Base-by-base conservation (phyloP, 805 yeast genomes). In the Sugiyamaella marilandica region DNA sequence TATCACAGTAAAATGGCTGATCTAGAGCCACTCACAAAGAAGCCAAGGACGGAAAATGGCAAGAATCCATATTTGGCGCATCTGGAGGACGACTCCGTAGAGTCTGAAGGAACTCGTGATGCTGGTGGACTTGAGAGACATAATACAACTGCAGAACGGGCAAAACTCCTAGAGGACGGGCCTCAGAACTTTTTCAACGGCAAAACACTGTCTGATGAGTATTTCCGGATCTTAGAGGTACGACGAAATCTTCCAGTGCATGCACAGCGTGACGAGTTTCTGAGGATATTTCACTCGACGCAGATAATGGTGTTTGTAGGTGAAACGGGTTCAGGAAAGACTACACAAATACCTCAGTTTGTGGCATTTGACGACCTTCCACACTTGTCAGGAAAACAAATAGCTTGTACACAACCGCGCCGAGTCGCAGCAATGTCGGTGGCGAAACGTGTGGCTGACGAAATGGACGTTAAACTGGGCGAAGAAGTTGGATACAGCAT, bases 361-460 rank as follows among this genome's bases (percentile, higher is more conserved):
- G 97, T 92, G 19, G 73, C 84, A 47, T 89, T 81, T 63, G 97
- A 94, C 67, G 98, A 91, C 62, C 79, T 92, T 79, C 96, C 97
- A 14, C 96, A 89, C 64, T 74, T 89, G 59, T 72, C 73, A 49
- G 91, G 92, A 4, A 83, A 83, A 13, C 92, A 84, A 71, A 92
- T 92, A 51, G 98, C 97, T 0, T 91, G 97, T 82, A 91, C 98
- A 0, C 79, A 82, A 70, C 99, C 99, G 14, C 83, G 99, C 74
- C 83, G 99, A 72, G 98, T 92, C 60, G 99, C 99, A 16, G 98
- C 99, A 14, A 92, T 91, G 97, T 87, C 96, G 51, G 98, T 91
- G 54, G 98, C 98, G 18, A 84, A 87, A 59, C 86, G 99, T 75
- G 99, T 92, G 50, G 96, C 98, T 2, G 95, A 89, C 65, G 99